Evolutionary conservation across 805 yeast genomes (phyloP).

Genomic region (Spathaspora girioi): DNA sequence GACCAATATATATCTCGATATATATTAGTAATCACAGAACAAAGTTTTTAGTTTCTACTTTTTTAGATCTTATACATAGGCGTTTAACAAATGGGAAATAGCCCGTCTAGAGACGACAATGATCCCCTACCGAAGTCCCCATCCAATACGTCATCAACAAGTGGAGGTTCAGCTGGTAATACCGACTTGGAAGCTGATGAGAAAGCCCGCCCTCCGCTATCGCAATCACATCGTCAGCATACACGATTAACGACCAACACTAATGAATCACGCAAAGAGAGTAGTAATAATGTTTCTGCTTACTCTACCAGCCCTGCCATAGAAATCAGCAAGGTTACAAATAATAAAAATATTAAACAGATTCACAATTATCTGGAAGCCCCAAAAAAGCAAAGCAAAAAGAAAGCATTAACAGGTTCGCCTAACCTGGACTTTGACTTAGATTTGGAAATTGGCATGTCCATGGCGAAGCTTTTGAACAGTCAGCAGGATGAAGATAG

Average conservation of each 20-base stretch:
- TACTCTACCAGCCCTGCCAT: slow-evolving; percentile 4
- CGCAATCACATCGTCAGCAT: slow-evolving; percentile 14
- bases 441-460: slow-evolving; percentile 44
- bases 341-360: background rate
- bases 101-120: slow-evolving; percentile 54
- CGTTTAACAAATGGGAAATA: slow-evolving; percentile 51
- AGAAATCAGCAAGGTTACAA: slow-evolving; percentile 4
- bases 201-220: slow-evolving; percentile 41
- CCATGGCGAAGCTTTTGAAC: slow-evolving; percentile 39
- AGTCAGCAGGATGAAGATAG: slow-evolving; percentile 11
- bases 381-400: background rate
- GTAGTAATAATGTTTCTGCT: slow-evolving; percentile 4
- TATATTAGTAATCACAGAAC: background rate
- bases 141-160: slow-evolving; percentile 15
- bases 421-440: slow-evolving; percentile 13
- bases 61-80: background rate
- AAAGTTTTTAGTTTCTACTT: background rate
- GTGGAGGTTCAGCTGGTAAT: slow-evolving; percentile 27
- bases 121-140: slow-evolving; percentile 45
- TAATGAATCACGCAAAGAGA: background rate
- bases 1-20: background rate
- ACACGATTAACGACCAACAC: slow-evolving; percentile 3
- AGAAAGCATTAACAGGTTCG: background rate
- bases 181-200: slow-evolving; percentile 36
- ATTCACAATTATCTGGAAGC: background rate